Base-by-base conservation (phyloP, 2,329 filamentous ascomycete species). In the Pseudopithomyces maydicus region DNA sequence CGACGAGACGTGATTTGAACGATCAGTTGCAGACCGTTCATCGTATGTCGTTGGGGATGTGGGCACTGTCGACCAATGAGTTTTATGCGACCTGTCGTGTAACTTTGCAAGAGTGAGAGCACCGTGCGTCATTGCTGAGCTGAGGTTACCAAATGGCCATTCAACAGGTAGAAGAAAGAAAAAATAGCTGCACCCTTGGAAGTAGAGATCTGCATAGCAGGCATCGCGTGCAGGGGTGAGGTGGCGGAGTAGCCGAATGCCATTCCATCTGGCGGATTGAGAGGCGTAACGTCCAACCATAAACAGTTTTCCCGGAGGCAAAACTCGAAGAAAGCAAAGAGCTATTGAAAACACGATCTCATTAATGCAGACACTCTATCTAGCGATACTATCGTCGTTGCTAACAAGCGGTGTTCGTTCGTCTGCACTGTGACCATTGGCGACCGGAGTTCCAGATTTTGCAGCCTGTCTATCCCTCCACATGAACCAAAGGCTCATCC, bases 401-500 rank as follows among this genome's bases (percentile, higher is more conserved):
- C 39, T 52, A 41, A 66, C 36, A 32, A 66, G 45, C 41, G 63
- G 63, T 19, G 63, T 62, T 38, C 61, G 59, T 49, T 66, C 64
- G 12, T 47, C 49, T 29, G 36, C 51, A 2, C 36, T 54, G 44
- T 56, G 55, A 6, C 55, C 56, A 45, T 54, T 47, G 17, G 19
- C 51, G 15, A 19, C 36, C 2, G 56, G 49, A 45, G 43, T 55
- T 6, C 39, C 58, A 52, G 41, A 47, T 58, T 73, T 74, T 50
- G 64, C 66, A 53, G 65, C 68, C 54, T 70, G 67, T 36, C 70
- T 66, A 26, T 79, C 78, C 56, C 80, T 76, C 61, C 88, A 72
- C 75, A 92, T 83, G 71, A 93, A 98, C 66, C 85, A 87, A 58
- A 97, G 84, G 20, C 88, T 92, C 89, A 99, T 90, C 22, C 75